Evolutionary conservation across 2,329 filamentous ascomycete genomes (phyloP).

Genomic region (Aspergillus puulaauensis): DNA sequence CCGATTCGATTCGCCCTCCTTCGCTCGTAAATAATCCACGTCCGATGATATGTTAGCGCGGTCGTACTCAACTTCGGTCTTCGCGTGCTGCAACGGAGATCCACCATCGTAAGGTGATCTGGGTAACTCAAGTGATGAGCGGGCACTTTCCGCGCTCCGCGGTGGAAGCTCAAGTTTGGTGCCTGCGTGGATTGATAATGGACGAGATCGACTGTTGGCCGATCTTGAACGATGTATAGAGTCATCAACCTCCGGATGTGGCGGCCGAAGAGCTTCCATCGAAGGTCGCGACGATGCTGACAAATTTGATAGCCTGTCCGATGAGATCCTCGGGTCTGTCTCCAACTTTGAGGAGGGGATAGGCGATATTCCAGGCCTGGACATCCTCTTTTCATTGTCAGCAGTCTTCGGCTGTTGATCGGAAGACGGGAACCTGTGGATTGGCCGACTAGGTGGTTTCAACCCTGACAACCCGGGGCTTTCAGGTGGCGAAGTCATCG

Average conservation of each 20-base stretch:
- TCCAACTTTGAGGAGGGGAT: conserved; percentile 40
- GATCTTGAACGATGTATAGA: conserved; percentile 60
- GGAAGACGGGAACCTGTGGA: conserved; percentile 55
- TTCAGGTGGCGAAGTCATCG: conserved; percentile 66
- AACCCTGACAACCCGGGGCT: conserved; percentile 37
- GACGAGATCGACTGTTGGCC: conserved; percentile 66
- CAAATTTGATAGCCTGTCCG: conserved; percentile 53
- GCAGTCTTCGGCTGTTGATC: conserved; percentile 45
- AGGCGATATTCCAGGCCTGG: conserved; percentile 32
- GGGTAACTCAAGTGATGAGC: conserved; percentile 38
- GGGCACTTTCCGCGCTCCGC: conserved; percentile 68
- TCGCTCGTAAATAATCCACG: conserved; percentile 76
- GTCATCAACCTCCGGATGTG: conserved; percentile 60
- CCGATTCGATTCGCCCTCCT: conserved; percentile 64
- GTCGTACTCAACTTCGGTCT: conserved; percentile 36
- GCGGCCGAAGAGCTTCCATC: conserved; percentile 68
- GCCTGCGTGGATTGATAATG: conserved; percentile 79
- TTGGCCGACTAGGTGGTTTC: conserved; percentile 39
- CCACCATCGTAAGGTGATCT: conserved; percentile 37
- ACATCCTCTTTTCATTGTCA: conserved; percentile 24
- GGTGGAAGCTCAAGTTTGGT: conserved; percentile 75
- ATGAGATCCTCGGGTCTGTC: conserved; percentile 51
- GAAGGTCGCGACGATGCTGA: conserved; percentile 65
- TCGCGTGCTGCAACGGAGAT: conserved; percentile 32
- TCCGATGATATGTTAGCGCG: conserved; percentile 69